Evolutionary conservation across 2,329 filamentous ascomycete genomes (phyloP).

Genomic region (Pseudocercospora pini-densiflorae): DNA sequence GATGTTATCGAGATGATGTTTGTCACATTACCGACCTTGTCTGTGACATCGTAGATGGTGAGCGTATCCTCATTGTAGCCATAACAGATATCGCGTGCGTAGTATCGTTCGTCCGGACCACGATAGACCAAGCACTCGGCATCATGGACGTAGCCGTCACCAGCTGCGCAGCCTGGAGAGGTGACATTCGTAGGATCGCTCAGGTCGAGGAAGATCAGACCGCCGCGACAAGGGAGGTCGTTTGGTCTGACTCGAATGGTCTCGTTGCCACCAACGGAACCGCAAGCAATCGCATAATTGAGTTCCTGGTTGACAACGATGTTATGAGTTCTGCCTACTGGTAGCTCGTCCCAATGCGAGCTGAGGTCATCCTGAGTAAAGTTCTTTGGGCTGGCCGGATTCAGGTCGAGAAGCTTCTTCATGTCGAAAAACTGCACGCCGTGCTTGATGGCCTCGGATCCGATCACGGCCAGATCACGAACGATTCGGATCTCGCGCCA

Average conservation of each 20-base stretch:
- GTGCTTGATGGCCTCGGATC: constrained; percentile 53
- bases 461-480: constrained; percentile 49
- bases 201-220: constrained; percentile 60
- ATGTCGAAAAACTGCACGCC: constrained; percentile 68
- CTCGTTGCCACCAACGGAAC: constrained; percentile 25
- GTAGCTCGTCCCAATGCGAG: constrained; percentile 21
- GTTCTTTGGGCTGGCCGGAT: constrained; percentile 48
- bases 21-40: constrained; percentile 44
- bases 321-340: constrained; percentile 50
- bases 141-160: constrained; percentile 61
- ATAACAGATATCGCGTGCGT: constrained; percentile 55
- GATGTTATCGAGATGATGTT: constrained; percentile 53
- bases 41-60: constrained; percentile 52
- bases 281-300: constrained; percentile 46
- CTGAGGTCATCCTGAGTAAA: constrained; percentile 44
- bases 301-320: constrained; percentile 57
- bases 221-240: constrained; percentile 48
- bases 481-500: constrained; percentile 59
- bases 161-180: constrained; percentile 54
- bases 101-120: constrained; percentile 52
- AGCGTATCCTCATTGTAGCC: constrained; percentile 56
- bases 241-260: constrained; percentile 26
- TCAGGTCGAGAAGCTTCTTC: constrained; percentile 57
- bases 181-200: constrained; percentile 55
- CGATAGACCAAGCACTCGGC: constrained; percentile 58